Base-by-base conservation (phyloP, 345 rosid species). In the Clausena lansium region DNA sequence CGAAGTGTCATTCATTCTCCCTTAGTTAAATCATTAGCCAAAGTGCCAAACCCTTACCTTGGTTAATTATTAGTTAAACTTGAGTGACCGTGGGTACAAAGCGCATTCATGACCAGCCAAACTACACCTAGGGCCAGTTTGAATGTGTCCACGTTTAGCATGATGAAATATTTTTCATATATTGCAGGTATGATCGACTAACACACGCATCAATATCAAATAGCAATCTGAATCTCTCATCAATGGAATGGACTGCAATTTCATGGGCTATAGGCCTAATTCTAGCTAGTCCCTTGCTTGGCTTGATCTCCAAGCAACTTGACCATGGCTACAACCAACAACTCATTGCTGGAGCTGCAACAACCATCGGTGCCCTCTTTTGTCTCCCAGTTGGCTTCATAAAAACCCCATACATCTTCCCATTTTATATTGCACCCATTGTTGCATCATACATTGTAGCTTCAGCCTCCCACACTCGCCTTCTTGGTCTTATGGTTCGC, bases 341-440 rank as follows among this genome's bases (percentile, higher is more conserved):
- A 25, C 32, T 84, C 47, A 55, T 91, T 19, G 76, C 88, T 1
- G 90, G 74, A 30, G 88, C 85, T 11, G 85, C 94, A 32, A 87
- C 89, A 1, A 82, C 80, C 19, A n/a, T 82, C 4, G 94, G 94
- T 25, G 78, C 88, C 27, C 64, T 91, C 75, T 85, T 83, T 20
- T 91, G 92, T 78, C 84, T 91, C 9, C 94, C 91, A 0, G 77
- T 85, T 0, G 94, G 94, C 10, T 84, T 89, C 81, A 84, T 87
- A 82, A 70, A 63, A 60, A 83, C 71, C 47, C 57, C 77, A 0
- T 76, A 84, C 85, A 81, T 86, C 60, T 87, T 89, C 83, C 88
- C 91, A 35, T 72, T 87, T 2, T 91, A 86, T 55, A 83, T 89
- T 20, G 76, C 83, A 2, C 68, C 80, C 69, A 84, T 91, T 1